Evolutionary conservation across 2,329 filamentous ascomycete genomes (phyloP).

Genomic region (Trichophyton schoenleinii): DNA sequence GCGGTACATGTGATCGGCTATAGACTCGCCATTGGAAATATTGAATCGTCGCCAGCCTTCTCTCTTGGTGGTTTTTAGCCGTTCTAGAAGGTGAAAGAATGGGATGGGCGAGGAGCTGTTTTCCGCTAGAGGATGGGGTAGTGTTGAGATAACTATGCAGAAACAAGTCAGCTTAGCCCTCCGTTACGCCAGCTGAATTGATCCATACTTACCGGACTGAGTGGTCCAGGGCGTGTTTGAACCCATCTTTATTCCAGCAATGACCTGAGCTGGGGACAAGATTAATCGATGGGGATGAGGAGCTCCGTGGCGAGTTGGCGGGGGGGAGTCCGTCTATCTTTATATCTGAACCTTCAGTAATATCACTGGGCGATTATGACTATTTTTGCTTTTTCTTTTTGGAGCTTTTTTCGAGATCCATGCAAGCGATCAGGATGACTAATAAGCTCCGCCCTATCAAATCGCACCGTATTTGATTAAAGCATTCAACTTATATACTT

Average conservation of each 20-base stretch:
- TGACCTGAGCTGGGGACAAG: not conserved
- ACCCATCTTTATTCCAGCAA: conserved; percentile 1
- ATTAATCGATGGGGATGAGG: not conserved
- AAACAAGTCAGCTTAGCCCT: not conserved
- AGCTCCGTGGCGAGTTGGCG: not conserved
- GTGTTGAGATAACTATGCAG: conserved; percentile 47
- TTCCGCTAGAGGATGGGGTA: conserved; percentile 48
- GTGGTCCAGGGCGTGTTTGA: conserved; percentile 3
- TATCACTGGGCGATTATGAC: not conserved
- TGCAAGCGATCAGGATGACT: not conserved
- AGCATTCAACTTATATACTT: not conserved
- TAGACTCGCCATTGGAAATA: conserved; percentile 67
- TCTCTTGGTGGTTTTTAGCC: conserved; percentile 88
- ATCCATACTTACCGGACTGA: not conserved
- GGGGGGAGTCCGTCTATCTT: not conserved
- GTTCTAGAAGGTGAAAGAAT: conserved; percentile 90
- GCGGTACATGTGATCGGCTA: conserved; percentile 98
- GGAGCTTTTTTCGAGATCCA: not conserved
- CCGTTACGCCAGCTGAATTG: not conserved
- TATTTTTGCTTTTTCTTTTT: not conserved
- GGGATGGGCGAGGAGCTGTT: conserved; percentile 62
- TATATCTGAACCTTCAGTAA: not conserved
- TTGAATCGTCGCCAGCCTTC: conserved; percentile 91
- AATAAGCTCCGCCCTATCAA: not conserved
- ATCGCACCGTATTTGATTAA: not conserved